Conservation (phyloP, 2,329 filamentous ascomycete species). For the Aspergillus floridensis region DNA sequence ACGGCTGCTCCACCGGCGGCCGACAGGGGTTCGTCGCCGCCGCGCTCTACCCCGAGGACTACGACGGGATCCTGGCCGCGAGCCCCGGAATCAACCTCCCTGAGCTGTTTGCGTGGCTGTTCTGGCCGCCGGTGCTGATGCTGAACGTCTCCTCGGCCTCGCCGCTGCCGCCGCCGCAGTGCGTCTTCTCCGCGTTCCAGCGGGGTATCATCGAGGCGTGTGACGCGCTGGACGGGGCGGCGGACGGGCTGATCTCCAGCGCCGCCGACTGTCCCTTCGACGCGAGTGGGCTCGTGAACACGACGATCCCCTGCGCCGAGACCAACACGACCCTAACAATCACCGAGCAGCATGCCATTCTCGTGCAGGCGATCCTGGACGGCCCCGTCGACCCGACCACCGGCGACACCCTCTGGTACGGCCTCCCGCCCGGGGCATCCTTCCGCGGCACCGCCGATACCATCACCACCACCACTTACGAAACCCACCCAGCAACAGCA, state of each 20-base stretch:
- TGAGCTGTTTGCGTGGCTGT: constrained; percentile 4
- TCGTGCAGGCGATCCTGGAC: constrained; percentile 4
- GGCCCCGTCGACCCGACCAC: not conserved
- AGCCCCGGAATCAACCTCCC: constrained; percentile 18
- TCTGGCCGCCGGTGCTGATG: constrained; percentile 18
- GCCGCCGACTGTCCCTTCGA: constrained; percentile 8
- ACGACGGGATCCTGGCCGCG: constrained; percentile 26
- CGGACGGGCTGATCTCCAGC: constrained; percentile 24
- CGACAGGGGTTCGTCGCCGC: constrained; percentile 19
- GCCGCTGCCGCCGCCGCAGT: constrained; percentile 5
- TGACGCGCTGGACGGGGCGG: constrained; percentile 26
- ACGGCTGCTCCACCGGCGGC: constrained; percentile 21
- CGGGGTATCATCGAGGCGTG: constrained; percentile 16
- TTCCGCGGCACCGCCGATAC: constrained; percentile 8
- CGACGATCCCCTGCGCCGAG: not conserved
- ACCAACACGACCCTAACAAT: not conserved
- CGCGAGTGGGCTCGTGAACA: not conserved
- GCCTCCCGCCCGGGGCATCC: constrained; percentile 1
- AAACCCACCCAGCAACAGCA: no score
- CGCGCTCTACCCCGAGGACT: constrained; percentile 20
- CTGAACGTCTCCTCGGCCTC: not conserved
- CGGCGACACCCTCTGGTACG: constrained; percentile 3
- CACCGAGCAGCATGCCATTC: not conserved
- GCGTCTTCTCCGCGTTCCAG: constrained; percentile 14
- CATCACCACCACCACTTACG: not conserved